phyloP scores from a whole-genome alignment of 2,329 filamentous ascomycete genomes.

The Neonectria neomacrospora region DNA sequence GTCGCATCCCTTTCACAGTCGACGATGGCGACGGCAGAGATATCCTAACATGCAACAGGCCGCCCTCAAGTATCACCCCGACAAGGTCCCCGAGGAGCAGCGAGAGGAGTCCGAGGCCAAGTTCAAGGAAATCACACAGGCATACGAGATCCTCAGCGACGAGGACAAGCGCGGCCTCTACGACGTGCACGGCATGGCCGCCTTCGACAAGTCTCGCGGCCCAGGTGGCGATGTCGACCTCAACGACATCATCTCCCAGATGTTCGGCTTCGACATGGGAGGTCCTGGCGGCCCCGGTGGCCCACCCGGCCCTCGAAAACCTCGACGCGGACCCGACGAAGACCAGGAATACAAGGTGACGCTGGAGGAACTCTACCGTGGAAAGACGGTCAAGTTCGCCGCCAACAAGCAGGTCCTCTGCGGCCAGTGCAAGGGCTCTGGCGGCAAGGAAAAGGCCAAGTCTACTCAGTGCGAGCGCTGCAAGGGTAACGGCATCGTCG shows the following conservation, averaged over 20 bases:
- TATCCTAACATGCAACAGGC: slow-evolving; percentile 64
- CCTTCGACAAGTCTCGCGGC: slow-evolving; percentile 83
- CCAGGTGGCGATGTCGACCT: slow-evolving; percentile 80
- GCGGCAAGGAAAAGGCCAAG: slow-evolving; percentile 93
- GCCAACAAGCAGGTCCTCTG: slow-evolving; percentile 96
- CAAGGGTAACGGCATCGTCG: slow-evolving; percentile 80
- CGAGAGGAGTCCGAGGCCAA: slow-evolving; percentile 86
- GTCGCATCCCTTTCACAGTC: background rate
- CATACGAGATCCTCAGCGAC: slow-evolving; percentile 97
- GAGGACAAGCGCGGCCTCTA: slow-evolving; percentile 93
- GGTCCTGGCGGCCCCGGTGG: slow-evolving; percentile 61
- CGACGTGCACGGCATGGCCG: slow-evolving; percentile 94
- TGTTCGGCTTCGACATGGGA: slow-evolving; percentile 84
- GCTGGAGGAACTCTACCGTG: slow-evolving; percentile 96
- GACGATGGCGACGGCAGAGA: background rate
- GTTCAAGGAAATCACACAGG: slow-evolving; percentile 93
- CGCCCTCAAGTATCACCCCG: slow-evolving; percentile 88
- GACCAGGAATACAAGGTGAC: slow-evolving; percentile 92
- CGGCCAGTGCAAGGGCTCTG: slow-evolving; percentile 84
- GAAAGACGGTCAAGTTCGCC: slow-evolving; percentile 96
- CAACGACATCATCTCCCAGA: slow-evolving; percentile 91
- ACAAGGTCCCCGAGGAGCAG: slow-evolving; percentile 91
- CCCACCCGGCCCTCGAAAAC: slow-evolving; percentile 66
- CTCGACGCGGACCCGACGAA: slow-evolving; percentile 81
- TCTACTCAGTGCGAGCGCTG: slow-evolving; percentile 85